Percentiles rank a stretch among this genome's conserved stretches.
Conservation (phyloP, 2,329 filamentous ascomycete species). For the Colletotrichum sp. region DNA sequence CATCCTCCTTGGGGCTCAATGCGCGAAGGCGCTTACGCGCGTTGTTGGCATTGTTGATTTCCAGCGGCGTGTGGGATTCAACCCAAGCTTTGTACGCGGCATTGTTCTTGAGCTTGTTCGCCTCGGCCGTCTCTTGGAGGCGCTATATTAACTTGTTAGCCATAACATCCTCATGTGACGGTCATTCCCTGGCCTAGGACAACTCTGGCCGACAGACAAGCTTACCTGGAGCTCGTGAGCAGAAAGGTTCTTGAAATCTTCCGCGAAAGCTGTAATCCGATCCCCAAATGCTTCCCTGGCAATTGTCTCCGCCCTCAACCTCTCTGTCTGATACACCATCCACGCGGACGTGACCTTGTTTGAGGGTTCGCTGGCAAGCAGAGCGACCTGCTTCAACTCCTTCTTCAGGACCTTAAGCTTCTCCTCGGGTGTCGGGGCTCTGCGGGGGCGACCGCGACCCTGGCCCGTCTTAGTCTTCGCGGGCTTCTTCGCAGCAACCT, state of each 20-base stretch:
- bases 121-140: slow-evolving; percentile 34
- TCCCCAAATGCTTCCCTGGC: neutral
- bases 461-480: slow-evolving; percentile 29
- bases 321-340: slow-evolving; percentile 40
- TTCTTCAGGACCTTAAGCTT: slow-evolving; percentile 35
- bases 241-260: slow-evolving; percentile 44
- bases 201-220: slow-evolving; percentile 22
- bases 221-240: slow-evolving; percentile 48
- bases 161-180: neutral
- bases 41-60: slow-evolving; percentile 51
- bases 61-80: slow-evolving; percentile 41
- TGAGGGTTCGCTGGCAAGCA: slow-evolving; percentile 43
- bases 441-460: slow-evolving; percentile 22
- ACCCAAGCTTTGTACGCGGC: slow-evolving; percentile 53
- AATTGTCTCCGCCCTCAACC: slow-evolving; percentile 25
- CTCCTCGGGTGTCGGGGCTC: slow-evolving; percentile 42
- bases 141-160: slow-evolving; percentile 30
- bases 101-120: slow-evolving; percentile 48
- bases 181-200: neutral
- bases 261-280: slow-evolving; percentile 30
- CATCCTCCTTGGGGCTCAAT: neutral
- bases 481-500: slow-evolving; percentile 1
- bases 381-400: slow-evolving; percentile 44
- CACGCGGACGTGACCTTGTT: slow-evolving; percentile 36
- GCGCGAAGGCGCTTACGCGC: slow-evolving; percentile 48